Evolutionary conservation across 2,329 filamentous ascomycete species (phyloP).

Genomic region (Fusarium succisae): DNA sequence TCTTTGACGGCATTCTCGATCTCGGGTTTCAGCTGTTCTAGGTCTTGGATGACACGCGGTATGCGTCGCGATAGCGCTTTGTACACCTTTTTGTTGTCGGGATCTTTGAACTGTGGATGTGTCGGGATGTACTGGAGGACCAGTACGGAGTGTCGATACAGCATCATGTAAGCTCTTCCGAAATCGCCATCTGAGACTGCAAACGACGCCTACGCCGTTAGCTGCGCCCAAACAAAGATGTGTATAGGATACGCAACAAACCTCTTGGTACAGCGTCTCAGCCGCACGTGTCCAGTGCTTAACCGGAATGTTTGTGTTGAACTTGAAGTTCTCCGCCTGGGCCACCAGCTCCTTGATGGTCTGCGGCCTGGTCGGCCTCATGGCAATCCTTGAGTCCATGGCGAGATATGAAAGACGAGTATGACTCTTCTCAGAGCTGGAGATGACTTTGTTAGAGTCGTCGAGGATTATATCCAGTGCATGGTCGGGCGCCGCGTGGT

Average conservation of each 20-base stretch:
- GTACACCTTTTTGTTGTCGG: constrained; percentile 71
- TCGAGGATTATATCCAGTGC: constrained; percentile 23
- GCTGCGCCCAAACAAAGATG: not conserved
- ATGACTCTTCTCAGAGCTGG: not conserved
- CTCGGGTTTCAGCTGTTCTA: constrained; percentile 82
- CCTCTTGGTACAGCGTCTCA: constrained; percentile 82
- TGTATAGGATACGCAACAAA: constrained; percentile 49
- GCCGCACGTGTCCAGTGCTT: constrained; percentile 85
- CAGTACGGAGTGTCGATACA: constrained; percentile 90
- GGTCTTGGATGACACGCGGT: constrained; percentile 68
- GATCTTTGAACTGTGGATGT: constrained; percentile 79
- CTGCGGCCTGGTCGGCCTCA: constrained; percentile 61
- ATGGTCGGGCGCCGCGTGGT: constrained; percentile 25
- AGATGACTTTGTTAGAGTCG: constrained; percentile 18
- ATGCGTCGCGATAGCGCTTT: constrained; percentile 60
- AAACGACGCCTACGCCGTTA: constrained; percentile 73
- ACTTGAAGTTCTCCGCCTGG: constrained; percentile 82
- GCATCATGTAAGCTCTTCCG: constrained; percentile 86
- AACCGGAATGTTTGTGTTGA: constrained; percentile 78
- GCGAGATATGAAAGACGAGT: not conserved
- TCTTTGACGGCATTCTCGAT: constrained; percentile 77
- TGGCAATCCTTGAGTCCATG: constrained; percentile 44
- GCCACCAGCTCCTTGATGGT: constrained; percentile 80
- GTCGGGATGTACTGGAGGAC: constrained; percentile 77
- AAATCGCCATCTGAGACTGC: constrained; percentile 88